phyloP scores from a whole-genome alignment of 2,329 filamentous ascomycete genomes.

The Fusarium poae region DNA sequence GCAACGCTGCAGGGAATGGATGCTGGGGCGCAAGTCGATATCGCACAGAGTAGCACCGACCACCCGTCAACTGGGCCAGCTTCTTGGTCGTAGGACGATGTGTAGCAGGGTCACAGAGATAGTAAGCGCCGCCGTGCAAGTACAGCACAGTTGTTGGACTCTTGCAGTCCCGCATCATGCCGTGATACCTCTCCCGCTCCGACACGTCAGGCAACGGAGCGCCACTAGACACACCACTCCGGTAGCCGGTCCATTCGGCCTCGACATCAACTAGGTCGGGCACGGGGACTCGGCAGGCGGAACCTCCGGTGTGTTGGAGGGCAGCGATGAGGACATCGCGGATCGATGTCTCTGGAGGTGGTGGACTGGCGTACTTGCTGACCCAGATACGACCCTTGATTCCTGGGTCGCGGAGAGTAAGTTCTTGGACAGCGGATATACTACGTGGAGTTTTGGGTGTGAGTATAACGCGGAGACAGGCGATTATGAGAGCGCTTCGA shows the following conservation, averaged over 20 bases:
- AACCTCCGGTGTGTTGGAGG: slow-evolving; percentile 56
- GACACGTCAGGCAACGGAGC: slow-evolving; percentile 67
- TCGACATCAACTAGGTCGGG: slow-evolving; percentile 71
- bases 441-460: slow-evolving; percentile 59
- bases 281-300: slow-evolving; percentile 47
- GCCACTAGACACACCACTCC: slow-evolving; percentile 64
- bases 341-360: slow-evolving; percentile 68
- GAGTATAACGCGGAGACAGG: slow-evolving; percentile 77
- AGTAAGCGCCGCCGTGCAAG: slow-evolving; percentile 83
- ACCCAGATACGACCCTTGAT: slow-evolving; percentile 88
- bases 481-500: slow-evolving; percentile 77
- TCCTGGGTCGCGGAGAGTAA: slow-evolving; percentile 72
- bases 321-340: slow-evolving; percentile 69
- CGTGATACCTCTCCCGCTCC: slow-evolving; percentile 73
- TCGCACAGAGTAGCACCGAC: slow-evolving; percentile 77
- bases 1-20: slow-evolving; percentile 78
- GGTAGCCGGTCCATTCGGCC: slow-evolving; percentile 82
- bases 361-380: slow-evolving; percentile 74
- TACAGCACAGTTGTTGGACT: slow-evolving; percentile 75
- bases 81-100: slow-evolving; percentile 71
- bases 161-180: slow-evolving; percentile 76
- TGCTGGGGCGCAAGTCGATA: slow-evolving; percentile 82
- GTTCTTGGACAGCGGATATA: slow-evolving; percentile 72
- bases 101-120: slow-evolving; percentile 76
- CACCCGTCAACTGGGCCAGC: slow-evolving; percentile 75